Evolutionary conservation across 164 flowering plant species (phyloP), one percentile per base, ranked within the genome.

Genomic region (Magnolia kwangsiensis): DNA sequence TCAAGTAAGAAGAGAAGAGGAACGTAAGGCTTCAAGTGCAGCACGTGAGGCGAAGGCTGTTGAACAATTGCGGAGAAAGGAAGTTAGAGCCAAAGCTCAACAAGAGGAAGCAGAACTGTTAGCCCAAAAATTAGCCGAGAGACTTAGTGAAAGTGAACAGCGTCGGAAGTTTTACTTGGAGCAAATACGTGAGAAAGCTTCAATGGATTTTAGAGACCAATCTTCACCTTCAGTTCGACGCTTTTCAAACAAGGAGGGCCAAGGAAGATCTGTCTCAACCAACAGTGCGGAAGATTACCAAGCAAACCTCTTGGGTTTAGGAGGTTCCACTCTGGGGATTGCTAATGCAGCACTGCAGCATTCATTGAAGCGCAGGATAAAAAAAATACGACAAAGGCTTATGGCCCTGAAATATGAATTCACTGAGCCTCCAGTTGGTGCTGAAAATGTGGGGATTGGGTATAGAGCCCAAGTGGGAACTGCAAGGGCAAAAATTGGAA

Each of bases 81-180:
- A 91, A 83, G 90, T 85, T 75, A 85, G 97, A 79, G 98, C 94
- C 50, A 95, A 88, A 86, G 97, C 98, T 21, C 97, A 88, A 79
- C 98, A 90, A 86, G 97, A 95, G 83, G 98, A 95, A 87, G 96
- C 98, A 78, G 98, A 95, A 84, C 90, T 95, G 50, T 78, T 93
- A 68, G 98, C 97, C 21, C 97, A 90, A 78, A 95, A 92, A 82
- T 88, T 95, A 76, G 96, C 95, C 58, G 98, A 95, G 87, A 90
- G 86, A 80, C 95, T 95, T 49, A 83, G 92, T 70, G 98, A 95
- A 84, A 95, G 98, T 81, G 98, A 95, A 81, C 95, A 90, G 74
- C 92, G 98, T 29, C 89, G 98, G 51, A 95, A 93, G 76, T 81
- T 92, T 81, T 95, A 93, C 82, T 83, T 95, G 76, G 97, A 95